phyloP scores from a whole-genome alignment of 805 yeast species.

The Metschnikowia gelsemii region DNA sequence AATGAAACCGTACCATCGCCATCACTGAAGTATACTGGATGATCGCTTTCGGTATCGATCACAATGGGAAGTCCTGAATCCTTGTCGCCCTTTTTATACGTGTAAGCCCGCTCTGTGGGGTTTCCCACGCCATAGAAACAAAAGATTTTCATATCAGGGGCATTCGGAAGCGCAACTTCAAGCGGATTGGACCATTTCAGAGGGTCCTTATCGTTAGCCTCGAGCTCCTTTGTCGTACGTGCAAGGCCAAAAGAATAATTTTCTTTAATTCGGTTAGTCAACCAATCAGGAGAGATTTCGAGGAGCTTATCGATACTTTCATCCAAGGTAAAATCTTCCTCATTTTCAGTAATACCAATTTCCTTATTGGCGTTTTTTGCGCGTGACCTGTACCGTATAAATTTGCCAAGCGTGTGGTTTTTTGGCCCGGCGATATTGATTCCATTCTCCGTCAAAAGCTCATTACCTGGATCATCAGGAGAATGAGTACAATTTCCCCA shows the following conservation, averaged over 20 bases:
- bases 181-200: conserved; percentile 92
- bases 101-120: conserved; percentile 92
- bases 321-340: conserved; percentile 57
- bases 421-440: conserved; percentile 23
- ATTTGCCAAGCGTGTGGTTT: conserved; percentile 62
- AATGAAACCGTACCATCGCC: conserved; percentile 96
- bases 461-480: conserved; percentile 64
- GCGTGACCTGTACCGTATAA: conserved; percentile 60
- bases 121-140: conserved; percentile 97
- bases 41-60: conserved; percentile 60
- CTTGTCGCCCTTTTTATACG: conserved; percentile 65
- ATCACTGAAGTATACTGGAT: conserved; percentile 78
- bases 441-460: conserved; percentile 21
- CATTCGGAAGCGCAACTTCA: conserved; percentile 87
- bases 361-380: conserved; percentile 31
- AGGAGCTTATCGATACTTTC: conserved; percentile 68
- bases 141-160: conserved; percentile 85
- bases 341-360: conserved; percentile 6
- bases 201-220: conserved; percentile 64
- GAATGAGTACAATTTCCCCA: conserved; percentile 78
- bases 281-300: conserved; percentile 75
- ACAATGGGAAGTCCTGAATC: conserved; percentile 59
- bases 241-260: conserved; percentile 84
- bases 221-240: conserved; percentile 54
- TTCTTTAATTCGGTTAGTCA: conserved; percentile 56